Base-by-base conservation (phyloP, 805 yeast genomes). In the Yueomyces sp. region DNA sequence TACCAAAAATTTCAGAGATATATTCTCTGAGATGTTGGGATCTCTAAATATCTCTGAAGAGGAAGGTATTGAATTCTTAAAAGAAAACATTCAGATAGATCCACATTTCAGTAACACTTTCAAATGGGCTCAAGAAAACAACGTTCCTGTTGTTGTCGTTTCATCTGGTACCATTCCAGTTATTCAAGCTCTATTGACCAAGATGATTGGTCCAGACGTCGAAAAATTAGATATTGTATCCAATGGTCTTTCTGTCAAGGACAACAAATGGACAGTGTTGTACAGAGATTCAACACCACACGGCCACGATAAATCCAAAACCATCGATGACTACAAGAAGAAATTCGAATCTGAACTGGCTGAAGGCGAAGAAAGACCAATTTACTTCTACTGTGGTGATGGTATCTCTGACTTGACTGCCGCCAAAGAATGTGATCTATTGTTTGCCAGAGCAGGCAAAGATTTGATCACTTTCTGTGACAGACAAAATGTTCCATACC, bases 361-460 rank as follows among this genome's bases (percentile, higher is more conserved):
- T 12, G 51, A 53, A 9, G 63, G 60, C 34, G 60, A 54, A 5
- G 55, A 62, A 26, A 70, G 75, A 41, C 95, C 94, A 12, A 67
- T 69, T 37, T 72, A 86, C 53, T 85, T 90, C 61, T 92, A 92
- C 69, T 85, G 95, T 57, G 99, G 99, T 46, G 99, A 92, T 62
- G 99, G 99, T 50, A 96, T 92, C 32, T 81, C 94, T 40, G 99
- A 92, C 63, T 69, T 92, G 52, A 77, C 86, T 45, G 98, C 98
- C 28, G 96, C 97, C 28, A 81, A 83, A 57, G 96, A 92, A 63
- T 87, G 98, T 37, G 90, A 92, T 62, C 69, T 90, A 52, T 67
- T 92, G 51, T 92, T 90, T 64, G 98, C 98, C 40, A 90, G 87
- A 67, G 77, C 77, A 50, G 98, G 96, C 41, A 78, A 82, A 55